phyloP scores from a whole-genome alignment of 106 monocot genomes.

The Xerophyta viscosa region DNA sequence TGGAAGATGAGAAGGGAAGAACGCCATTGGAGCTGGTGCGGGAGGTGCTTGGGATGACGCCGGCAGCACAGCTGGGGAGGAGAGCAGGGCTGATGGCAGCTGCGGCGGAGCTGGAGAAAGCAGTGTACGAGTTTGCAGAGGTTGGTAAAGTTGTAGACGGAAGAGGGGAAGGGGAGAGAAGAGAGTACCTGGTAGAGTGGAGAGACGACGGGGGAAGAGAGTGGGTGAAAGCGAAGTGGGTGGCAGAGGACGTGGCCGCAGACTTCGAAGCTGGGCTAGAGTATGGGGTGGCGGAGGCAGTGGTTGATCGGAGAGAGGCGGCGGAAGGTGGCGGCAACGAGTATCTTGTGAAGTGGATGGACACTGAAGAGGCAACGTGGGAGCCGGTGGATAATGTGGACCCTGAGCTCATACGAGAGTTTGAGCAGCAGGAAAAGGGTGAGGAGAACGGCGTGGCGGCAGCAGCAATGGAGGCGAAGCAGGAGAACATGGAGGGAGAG shows the following conservation, averaged over 20 bases:
- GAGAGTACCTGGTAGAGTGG: constrained; percentile 45
- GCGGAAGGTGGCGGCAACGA: constrained; percentile 17
- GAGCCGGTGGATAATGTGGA: constrained; percentile 43
- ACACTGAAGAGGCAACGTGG: constrained; percentile 41
- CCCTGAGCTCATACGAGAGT: constrained; percentile 26
- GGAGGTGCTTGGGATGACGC: constrained; percentile 22
- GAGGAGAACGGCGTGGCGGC: constrained; percentile 3
- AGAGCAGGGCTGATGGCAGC: constrained; percentile 27
- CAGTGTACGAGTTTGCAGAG: constrained; percentile 36
- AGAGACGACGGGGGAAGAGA: constrained; percentile 29
- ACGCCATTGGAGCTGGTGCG: constrained; percentile 23
- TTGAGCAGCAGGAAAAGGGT: constrained; percentile 9
- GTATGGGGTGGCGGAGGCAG: constrained; percentile 42
- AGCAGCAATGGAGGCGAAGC: not conserved
- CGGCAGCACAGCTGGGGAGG: constrained; percentile 16
- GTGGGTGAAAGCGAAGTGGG: constrained; percentile 35
- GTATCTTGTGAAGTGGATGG: constrained; percentile 52
- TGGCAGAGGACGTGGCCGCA: constrained; percentile 28
- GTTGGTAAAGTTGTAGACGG: constrained; percentile 30
- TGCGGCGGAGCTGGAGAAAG: constrained; percentile 27
- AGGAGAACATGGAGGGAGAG: not conserved
- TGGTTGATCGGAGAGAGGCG: constrained; percentile 17
- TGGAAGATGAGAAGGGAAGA: constrained; percentile 17
- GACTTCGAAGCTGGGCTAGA: constrained; percentile 42
- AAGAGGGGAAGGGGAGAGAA: constrained; percentile 28